Percentiles rank a stretch among this genome's conserved stretches.
Conservation (phyloP, 768 basidiomycete genomes). For the Russula foetens region DNA sequence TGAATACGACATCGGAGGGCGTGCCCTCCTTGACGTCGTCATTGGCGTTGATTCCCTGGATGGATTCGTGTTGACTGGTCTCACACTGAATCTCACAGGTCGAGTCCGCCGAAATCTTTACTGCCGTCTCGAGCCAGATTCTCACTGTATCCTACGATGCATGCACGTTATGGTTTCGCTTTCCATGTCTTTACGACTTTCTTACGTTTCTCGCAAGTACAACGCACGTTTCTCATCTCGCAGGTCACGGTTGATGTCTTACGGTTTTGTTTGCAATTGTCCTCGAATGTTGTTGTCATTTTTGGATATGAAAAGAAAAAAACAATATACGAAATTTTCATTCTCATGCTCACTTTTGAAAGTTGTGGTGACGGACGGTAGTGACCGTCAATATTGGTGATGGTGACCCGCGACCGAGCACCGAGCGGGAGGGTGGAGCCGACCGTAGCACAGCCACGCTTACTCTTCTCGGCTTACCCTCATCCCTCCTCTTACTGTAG, state of each 20-base stretch:
- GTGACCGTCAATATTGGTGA: too few relatives aligned
- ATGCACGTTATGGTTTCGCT: not conserved
- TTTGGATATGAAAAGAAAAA: not conserved
- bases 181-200: slow-evolving; percentile 8
- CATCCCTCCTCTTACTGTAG: not conserved
- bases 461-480: not conserved
- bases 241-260: slow-evolving; percentile 16
- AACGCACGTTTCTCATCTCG: slow-evolving; percentile 10
- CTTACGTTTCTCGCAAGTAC: slow-evolving; percentile 1
- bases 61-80: slow-evolving; percentile 9
- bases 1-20: slow-evolving; percentile 4
- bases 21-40: slow-evolving; percentile 7
- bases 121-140: not conserved
- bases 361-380: too few relatives aligned
- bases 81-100: slow-evolving; percentile 14
- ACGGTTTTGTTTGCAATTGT: slow-evolving; percentile 2
- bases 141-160: not conserved
- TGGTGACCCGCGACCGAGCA: too few relatives aligned
- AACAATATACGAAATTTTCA: not conserved
- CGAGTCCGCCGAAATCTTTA: slow-evolving; percentile 10
- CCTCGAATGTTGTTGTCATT: not conserved
- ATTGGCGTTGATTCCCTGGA: slow-evolving; percentile 17
- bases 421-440: too few relatives aligned
- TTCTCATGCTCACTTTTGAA: not conserved
- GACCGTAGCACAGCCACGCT: not conserved